phyloP scores from a whole-genome alignment of 352 stramenopile species.

The Peronospora belbahrii region DNA sequence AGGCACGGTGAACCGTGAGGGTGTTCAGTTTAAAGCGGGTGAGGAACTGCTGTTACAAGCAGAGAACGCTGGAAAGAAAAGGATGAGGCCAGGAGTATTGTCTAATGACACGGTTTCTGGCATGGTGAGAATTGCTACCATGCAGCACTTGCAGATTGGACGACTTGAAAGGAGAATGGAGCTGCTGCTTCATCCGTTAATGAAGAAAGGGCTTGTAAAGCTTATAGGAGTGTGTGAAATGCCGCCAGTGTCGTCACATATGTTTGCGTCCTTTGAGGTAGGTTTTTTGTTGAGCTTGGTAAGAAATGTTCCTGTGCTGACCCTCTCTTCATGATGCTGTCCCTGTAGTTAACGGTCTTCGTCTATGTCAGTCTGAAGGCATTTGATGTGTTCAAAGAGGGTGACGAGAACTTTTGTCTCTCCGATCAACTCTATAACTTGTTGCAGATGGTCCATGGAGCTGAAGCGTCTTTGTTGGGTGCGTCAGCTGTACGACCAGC shows the following conservation, averaged over 20 bases:
- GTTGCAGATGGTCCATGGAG: constrained; percentile 38
- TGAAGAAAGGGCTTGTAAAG: constrained; percentile 48
- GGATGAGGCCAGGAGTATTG: constrained; percentile 25
- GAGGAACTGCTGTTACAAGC: constrained; percentile 51
- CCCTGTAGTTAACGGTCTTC: constrained; percentile 36
- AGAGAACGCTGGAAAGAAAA: constrained; percentile 68
- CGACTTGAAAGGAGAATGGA: constrained; percentile 56
- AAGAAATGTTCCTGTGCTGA: not conserved
- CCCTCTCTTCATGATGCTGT: not conserved
- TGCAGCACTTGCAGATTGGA: constrained; percentile 42
- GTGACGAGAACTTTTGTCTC: constrained; percentile 50
- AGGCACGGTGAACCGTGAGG: constrained; percentile 42
- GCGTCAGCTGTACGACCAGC: not conserved
- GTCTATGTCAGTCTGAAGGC: constrained; percentile 50
- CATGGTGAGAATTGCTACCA: constrained; percentile 50
- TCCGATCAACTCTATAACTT: constrained; percentile 52
- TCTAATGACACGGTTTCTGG: constrained; percentile 14
- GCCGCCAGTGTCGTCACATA: constrained; percentile 33
- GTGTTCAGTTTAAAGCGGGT: constrained; percentile 29
- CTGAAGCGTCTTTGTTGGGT: constrained; percentile 10
- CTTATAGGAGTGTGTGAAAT: constrained; percentile 43
- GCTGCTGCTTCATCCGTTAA: constrained; percentile 47
- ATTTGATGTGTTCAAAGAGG: constrained; percentile 60
- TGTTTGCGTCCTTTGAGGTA: constrained; percentile 68
- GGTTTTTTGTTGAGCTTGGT: not conserved